Evolutionary conservation across 179 eudicot species (phyloP).

Genomic region (Drosera spatulata): DNA sequence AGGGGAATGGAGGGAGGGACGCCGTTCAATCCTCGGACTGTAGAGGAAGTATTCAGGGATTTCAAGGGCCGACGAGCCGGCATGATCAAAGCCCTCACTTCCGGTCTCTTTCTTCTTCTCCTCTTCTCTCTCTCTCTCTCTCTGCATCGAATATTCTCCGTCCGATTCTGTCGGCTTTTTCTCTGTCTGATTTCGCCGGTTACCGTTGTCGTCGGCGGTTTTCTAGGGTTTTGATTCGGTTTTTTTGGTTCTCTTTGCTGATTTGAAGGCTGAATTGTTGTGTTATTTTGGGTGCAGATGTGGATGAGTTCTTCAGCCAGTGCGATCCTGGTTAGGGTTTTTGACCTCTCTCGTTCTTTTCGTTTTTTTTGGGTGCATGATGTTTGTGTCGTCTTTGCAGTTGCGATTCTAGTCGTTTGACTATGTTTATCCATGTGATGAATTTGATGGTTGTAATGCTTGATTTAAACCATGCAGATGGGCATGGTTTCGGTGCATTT

Average conservation of each 20-base stretch:
- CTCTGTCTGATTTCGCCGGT: background rate
- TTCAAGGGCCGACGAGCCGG: conserved; percentile 71
- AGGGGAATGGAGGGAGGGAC: conserved; percentile 32
- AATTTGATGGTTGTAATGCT: no score
- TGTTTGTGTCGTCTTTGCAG: no score
- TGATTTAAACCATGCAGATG: no score
- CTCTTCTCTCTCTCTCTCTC: background rate
- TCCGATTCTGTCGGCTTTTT: background rate
- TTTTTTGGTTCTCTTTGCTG: background rate
- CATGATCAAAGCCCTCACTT: conserved; percentile 67
- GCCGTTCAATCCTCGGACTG: conserved; percentile 59
- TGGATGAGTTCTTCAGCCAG: background rate
- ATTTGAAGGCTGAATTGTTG: background rate
- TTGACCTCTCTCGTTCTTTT: no score
- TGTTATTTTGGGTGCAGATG: conserved; percentile 1
- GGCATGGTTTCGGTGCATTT: no score
- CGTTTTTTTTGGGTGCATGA: no score
- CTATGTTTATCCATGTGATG: no score
- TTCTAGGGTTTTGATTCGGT: background rate
- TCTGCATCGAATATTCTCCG: background rate
- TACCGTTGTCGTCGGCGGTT: background rate
- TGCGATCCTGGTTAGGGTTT: conserved; percentile 4
- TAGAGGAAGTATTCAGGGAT: conserved; percentile 74
- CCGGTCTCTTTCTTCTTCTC: conserved; percentile 22
- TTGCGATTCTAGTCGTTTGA: no score